Conservation (phyloP, 768 basidiomycete genomes). For the Pisolithus orientalis region DNA sequence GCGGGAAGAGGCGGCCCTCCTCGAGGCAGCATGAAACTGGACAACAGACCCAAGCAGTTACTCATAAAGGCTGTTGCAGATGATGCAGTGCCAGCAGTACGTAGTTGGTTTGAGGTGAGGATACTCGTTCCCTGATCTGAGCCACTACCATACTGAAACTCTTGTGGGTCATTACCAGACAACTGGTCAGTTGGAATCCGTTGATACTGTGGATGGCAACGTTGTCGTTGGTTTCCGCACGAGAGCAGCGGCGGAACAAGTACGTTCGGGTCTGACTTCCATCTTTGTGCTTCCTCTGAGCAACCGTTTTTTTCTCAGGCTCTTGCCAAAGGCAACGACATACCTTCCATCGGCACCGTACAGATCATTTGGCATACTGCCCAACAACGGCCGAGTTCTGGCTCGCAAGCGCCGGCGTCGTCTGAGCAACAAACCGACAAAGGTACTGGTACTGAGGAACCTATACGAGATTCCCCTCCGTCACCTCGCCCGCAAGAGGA, state of each 20-base stretch:
- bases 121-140: not conserved
- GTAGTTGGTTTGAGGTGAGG: slow-evolving; percentile 79
- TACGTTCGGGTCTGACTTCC: slow-evolving; percentile 23
- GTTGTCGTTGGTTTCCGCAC: slow-evolving; percentile 65
- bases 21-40: slow-evolving; percentile 77
- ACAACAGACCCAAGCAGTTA: slow-evolving; percentile 81
- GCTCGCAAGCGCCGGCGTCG: slow-evolving; percentile 18
- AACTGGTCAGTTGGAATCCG: slow-evolving; percentile 62
- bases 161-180: slow-evolving; percentile 34
- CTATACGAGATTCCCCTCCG: slow-evolving; percentile 14
- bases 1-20: slow-evolving; percentile 60
- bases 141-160: not conserved
- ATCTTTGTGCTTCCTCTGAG: not conserved
- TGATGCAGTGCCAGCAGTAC: slow-evolving; percentile 52
- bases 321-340: slow-evolving; percentile 61
- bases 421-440: slow-evolving; percentile 14
- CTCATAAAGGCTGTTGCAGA: slow-evolving; percentile 63
- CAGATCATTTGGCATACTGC: slow-evolving; percentile 62
- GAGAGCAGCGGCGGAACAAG: slow-evolving; percentile 73
- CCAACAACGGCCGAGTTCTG: slow-evolving; percentile 14
- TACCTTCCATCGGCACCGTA: slow-evolving; percentile 60
- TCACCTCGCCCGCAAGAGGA: slow-evolving; percentile 45
- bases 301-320: slow-evolving; percentile 39
- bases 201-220: slow-evolving; percentile 54
- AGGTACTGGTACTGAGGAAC: slow-evolving; percentile 16